These are phyloP conservation scores for Rhodotorula sp. DNA, from an alignment of 1,284 basidiomycete genomes.

Conservation along the genomic window DNA sequence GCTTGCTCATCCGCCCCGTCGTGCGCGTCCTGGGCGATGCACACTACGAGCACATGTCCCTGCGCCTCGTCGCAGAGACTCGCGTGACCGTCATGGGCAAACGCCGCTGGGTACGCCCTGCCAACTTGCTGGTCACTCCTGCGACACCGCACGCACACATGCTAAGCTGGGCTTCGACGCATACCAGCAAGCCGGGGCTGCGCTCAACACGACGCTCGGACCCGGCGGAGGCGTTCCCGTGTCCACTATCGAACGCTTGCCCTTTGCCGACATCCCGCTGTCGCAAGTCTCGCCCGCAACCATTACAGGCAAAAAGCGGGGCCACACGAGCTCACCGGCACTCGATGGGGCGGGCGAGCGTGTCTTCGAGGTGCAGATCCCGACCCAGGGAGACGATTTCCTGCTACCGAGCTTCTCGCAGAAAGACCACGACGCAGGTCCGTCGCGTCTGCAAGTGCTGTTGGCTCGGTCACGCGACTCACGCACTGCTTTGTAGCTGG, in stretches of 20 bases:
- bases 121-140: neutral
- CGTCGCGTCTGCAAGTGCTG: neutral
- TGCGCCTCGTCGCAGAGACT: constrained; percentile 16
- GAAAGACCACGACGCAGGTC: constrained; percentile 7
- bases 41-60: constrained; percentile 15
- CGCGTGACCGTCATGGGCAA: constrained; percentile 30
- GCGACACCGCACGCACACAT: too few species aligned
- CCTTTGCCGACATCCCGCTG: constrained; percentile 20
- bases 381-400: neutral
- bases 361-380: constrained; percentile 24
- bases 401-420: constrained; percentile 10
- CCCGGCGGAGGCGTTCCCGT: constrained; percentile 18
- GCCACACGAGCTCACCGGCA: neutral
- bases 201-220: constrained; percentile 5
- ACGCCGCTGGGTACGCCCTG: constrained; percentile 19
- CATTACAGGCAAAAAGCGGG: too few species aligned
- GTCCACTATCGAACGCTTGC: constrained; percentile 13
- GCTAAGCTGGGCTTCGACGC: too few species aligned
- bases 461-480: too few species aligned
- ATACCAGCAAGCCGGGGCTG: constrained; percentile 19
- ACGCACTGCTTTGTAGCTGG: neutral
- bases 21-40: constrained; percentile 1
- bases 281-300: constrained; percentile 8
- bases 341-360: neutral
- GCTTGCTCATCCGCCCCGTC: neutral